phyloP scores from a whole-genome alignment of 2,329 filamentous ascomycete species.

The Fusarium subtropicale region DNA sequence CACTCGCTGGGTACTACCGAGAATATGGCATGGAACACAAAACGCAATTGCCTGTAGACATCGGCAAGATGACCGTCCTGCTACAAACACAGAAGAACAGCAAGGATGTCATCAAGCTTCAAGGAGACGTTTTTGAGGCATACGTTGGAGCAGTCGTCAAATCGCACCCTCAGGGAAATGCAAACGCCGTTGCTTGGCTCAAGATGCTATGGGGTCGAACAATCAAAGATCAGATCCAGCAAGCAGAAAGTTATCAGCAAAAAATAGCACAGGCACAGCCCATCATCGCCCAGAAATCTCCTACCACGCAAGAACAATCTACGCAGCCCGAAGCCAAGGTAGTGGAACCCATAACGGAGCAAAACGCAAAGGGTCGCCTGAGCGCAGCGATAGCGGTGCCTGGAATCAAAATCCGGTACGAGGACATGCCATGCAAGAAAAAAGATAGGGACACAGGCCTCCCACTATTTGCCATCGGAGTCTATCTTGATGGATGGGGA shows the following conservation, averaged over 20 bases:
- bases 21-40: constrained; percentile 77
- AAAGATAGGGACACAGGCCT: constrained; percentile 66
- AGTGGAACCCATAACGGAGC: constrained; percentile 8
- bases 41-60: constrained; percentile 66
- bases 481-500: constrained; percentile 76
- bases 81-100: constrained; percentile 51
- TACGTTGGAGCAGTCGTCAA: constrained; percentile 85
- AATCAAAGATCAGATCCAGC: constrained; percentile 65
- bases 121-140: constrained; percentile 90
- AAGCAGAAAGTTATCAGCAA: constrained; percentile 52
- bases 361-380: constrained; percentile 49
- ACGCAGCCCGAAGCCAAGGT: neutral
- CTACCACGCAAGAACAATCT: neutral
- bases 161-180: constrained; percentile 73
- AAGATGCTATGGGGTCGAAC: constrained; percentile 78
- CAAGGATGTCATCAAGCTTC: constrained; percentile 75
- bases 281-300: neutral
- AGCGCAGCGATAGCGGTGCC: constrained; percentile 61
- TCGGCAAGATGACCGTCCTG: constrained; percentile 45
- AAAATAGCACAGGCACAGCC: neutral
- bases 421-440: constrained; percentile 63
- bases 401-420: constrained; percentile 71
- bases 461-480: constrained; percentile 70
- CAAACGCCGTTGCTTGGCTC: constrained; percentile 75
- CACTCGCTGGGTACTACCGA: constrained; percentile 75